phyloP scores from a whole-genome alignment of 352 stramenopile species.

The Pythium biforme region DNA sequence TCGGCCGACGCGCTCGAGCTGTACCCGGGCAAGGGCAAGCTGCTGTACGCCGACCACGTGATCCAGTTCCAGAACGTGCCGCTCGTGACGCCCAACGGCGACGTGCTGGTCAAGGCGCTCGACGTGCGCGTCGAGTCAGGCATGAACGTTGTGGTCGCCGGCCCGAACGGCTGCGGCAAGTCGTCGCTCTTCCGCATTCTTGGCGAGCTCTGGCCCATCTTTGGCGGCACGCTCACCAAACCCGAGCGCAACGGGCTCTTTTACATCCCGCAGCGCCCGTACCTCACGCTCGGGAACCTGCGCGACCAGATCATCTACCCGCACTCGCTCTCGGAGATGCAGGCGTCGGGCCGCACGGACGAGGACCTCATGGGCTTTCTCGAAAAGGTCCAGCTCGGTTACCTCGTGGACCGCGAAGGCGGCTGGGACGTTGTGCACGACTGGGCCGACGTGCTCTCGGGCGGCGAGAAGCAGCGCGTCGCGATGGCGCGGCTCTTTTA shows the following conservation, averaged over 20 bases:
- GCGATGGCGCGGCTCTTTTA: conserved; percentile 90
- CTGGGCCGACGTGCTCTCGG: conserved; percentile 86
- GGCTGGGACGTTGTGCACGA: conserved; percentile 82
- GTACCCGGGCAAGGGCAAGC: conserved; percentile 58
- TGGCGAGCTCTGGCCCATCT: conserved; percentile 86
- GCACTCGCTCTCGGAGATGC: conserved; percentile 70
- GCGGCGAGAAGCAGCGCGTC: conserved; percentile 90
- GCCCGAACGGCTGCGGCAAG: conserved; percentile 86
- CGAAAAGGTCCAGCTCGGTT: conserved; percentile 79
- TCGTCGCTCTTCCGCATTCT: conserved; percentile 87
- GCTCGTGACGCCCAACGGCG: conserved; percentile 85
- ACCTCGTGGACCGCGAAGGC: conserved; percentile 71
- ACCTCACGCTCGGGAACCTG: conserved; percentile 83
- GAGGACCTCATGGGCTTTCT: conserved; percentile 67
- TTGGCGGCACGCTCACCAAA: conserved; percentile 74
- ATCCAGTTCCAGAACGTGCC: conserved; percentile 90
- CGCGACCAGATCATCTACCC: conserved; percentile 91
- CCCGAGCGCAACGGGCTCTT: conserved; percentile 82
- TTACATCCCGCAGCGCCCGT: conserved; percentile 90
- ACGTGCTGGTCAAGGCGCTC: conserved; percentile 84
- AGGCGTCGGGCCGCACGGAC: conserved; percentile 46
- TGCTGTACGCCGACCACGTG: conserved; percentile 59
- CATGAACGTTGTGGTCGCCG: conserved; percentile 88
- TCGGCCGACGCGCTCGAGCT: conserved; percentile 51
- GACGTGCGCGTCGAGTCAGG: conserved; percentile 81